Conservation (phyloP, 2,329 filamentous ascomycete species). For the Calonectria crousiana region DNA sequence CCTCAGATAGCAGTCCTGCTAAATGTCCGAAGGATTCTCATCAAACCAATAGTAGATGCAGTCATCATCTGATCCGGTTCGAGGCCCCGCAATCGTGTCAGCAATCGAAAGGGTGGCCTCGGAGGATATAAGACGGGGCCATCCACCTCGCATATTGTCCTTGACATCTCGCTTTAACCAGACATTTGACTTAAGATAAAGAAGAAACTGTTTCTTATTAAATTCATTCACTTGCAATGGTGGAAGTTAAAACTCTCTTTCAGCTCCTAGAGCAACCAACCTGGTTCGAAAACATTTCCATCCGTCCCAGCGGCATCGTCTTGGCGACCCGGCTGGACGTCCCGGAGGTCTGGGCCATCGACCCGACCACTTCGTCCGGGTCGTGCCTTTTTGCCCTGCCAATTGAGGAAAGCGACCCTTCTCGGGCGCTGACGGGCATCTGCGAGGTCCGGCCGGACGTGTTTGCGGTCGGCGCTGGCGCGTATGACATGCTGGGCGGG, state of each 20-base stretch:
- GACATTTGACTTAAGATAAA: not conserved
- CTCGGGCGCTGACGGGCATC: slow-evolving; percentile 33
- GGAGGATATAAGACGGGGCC: not conserved
- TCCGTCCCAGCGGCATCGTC: slow-evolving; percentile 28
- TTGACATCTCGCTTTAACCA: not conserved
- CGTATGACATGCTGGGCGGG: slow-evolving; percentile 30
- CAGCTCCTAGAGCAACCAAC: slow-evolving; percentile 34
- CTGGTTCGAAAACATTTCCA: slow-evolving; percentile 40
- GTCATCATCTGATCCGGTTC: not conserved
- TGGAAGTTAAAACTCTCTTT: slow-evolving; percentile 29
- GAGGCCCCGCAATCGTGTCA: not conserved
- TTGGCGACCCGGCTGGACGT: slow-evolving; percentile 36
- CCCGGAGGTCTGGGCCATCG: slow-evolving; percentile 35
- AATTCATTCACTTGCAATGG: slow-evolving; percentile 3
- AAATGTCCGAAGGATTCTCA: not conserved
- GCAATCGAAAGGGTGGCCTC: not conserved
- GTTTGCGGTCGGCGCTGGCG: slow-evolving; percentile 32
- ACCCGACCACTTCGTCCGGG: slow-evolving; percentile 27
- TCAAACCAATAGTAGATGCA: not conserved
- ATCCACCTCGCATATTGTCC: not conserved
- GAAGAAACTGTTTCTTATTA: not conserved
- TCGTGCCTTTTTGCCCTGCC: slow-evolving; percentile 24
- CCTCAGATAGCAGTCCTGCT: not conserved
- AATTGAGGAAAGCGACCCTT: slow-evolving; percentile 14
- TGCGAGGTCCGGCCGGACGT: slow-evolving; percentile 33